Percentiles rank a stretch among this genome's conserved stretches.
Conservation (phyloP, 768 basidiomycete species). For the Lactarius indigo region DNA sequence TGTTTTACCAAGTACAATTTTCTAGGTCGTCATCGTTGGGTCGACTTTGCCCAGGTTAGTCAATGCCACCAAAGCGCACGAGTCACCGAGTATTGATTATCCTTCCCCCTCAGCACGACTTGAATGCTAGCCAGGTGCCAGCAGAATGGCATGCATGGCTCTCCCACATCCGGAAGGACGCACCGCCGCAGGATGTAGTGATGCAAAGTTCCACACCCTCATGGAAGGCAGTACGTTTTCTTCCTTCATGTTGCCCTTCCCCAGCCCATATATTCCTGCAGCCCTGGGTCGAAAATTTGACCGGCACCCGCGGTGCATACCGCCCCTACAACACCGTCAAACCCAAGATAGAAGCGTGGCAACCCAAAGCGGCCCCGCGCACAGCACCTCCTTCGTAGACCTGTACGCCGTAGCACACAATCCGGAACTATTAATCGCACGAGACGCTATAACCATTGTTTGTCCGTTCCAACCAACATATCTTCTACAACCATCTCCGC, state of each 20-base stretch:
- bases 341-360: slow-evolving; percentile 82
- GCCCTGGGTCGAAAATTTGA: slow-evolving; percentile 87
- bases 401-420: slow-evolving; percentile 10
- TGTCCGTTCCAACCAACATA: slow-evolving; percentile 36
- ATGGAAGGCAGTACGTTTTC: slow-evolving; percentile 75
- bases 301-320: slow-evolving; percentile 90
- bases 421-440: slow-evolving; percentile 2
- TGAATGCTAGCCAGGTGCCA: slow-evolving; percentile 90
- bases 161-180: slow-evolving; percentile 78
- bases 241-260: background rate
- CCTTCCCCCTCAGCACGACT: slow-evolving; percentile 56
- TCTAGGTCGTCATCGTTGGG: slow-evolving; percentile 92
- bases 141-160: slow-evolving; percentile 98
- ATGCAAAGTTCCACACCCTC: slow-evolving; percentile 65
- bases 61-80: background rate
- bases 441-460: slow-evolving; percentile 1
- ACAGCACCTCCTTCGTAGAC: slow-evolving; percentile 29
- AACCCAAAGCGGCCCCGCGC: slow-evolving; percentile 63
- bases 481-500: slow-evolving; percentile 77
- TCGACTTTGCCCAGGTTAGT: slow-evolving; percentile 83
- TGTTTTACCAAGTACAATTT: background rate
- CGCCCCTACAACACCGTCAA: slow-evolving; percentile 82
- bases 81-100: background rate
- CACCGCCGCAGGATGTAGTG: slow-evolving; percentile 72
- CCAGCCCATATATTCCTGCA: slow-evolving; percentile 30